These are phyloP conservation scores for Colletotrichum siamense DNA, from an alignment of 2,329 filamentous ascomycete species.

Conservation along the genomic window DNA sequence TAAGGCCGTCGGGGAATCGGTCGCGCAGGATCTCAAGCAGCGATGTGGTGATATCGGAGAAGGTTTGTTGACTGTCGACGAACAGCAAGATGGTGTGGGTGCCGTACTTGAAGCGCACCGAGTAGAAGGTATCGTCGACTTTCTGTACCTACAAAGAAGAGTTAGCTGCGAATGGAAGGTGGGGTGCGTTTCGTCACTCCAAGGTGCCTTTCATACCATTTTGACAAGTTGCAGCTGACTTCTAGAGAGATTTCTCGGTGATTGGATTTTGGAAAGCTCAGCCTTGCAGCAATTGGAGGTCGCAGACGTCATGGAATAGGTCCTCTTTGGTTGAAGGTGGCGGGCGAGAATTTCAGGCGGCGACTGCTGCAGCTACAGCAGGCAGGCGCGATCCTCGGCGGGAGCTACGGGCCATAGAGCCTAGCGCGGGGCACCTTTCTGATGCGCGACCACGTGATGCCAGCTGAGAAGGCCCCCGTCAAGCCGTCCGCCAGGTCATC, in stretches of 20 bases:
- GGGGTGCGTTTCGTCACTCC: neutral
- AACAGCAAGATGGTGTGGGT: conserved; percentile 75
- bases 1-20: conserved; percentile 60
- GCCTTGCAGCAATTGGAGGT: neutral
- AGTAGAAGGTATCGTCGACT: conserved; percentile 58
- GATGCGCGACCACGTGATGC: conserved; percentile 34
- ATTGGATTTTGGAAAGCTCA: rapidly evolving
- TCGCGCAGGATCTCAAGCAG: conserved; percentile 65
- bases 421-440: neutral
- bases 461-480: neutral
- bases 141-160: neutral
- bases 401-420: neutral
- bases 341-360: neutral
- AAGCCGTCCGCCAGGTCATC: neutral
- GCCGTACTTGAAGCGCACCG: conserved; percentile 76
- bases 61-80: conserved; percentile 61
- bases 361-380: neutral
- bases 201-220: neutral
- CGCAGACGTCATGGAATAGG: neutral
- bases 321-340: neutral
- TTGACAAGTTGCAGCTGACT: neutral
- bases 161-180: neutral
- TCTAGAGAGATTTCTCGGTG: neutral
- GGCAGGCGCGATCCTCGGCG: neutral
- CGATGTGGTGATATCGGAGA: conserved; percentile 61